Percentiles rank a stretch among this genome's conserved stretches.
Conservation (phyloP, 2,329 filamentous ascomycete species). For the Pseudogymnoascus sp. region DNA sequence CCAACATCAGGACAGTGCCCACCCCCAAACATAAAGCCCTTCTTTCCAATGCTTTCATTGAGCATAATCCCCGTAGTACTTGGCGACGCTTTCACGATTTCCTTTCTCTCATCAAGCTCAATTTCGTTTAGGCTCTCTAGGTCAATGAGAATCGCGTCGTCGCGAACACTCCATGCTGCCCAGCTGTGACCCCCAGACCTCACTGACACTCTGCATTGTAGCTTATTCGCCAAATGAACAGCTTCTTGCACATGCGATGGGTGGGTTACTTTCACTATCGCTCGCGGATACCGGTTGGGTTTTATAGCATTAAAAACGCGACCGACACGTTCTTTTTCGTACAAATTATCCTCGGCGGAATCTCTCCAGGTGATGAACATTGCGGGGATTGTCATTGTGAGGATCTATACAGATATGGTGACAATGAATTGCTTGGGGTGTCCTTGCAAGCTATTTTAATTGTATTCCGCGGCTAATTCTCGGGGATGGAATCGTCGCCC, state of each 20-base stretch:
- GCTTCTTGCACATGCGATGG: constrained; percentile 31
- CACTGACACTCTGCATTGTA: constrained; percentile 35
- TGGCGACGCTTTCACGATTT: constrained; percentile 37
- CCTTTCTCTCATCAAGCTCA: constrained; percentile 32
- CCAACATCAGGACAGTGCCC: constrained; percentile 51
- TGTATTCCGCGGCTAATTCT: neutral
- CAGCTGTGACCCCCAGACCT: constrained; percentile 43
- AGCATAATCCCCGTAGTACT: constrained; percentile 39
- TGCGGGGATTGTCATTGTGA: neutral
- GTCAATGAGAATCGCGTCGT: constrained; percentile 38
- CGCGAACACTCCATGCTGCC: constrained; percentile 42
- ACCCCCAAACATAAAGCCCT: constrained; percentile 42
- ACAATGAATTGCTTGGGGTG: neutral
- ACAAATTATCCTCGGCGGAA: constrained; percentile 15
- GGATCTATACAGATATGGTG: neutral
- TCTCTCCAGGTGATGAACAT: constrained; percentile 12
- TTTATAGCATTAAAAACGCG: constrained; percentile 40
- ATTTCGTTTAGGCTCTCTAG: constrained; percentile 33
- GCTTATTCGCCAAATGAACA: constrained; percentile 31
- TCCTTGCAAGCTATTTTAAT: neutral
- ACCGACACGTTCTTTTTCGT: constrained; percentile 32
- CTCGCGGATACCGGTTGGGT: constrained; percentile 34
- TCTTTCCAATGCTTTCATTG: constrained; percentile 32
- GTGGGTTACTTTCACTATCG: constrained; percentile 33
- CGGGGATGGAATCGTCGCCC: neutral